Conservation (phyloP, 2,329 filamentous ascomycete species). For the Neopestalotiopsis sp. region DNA sequence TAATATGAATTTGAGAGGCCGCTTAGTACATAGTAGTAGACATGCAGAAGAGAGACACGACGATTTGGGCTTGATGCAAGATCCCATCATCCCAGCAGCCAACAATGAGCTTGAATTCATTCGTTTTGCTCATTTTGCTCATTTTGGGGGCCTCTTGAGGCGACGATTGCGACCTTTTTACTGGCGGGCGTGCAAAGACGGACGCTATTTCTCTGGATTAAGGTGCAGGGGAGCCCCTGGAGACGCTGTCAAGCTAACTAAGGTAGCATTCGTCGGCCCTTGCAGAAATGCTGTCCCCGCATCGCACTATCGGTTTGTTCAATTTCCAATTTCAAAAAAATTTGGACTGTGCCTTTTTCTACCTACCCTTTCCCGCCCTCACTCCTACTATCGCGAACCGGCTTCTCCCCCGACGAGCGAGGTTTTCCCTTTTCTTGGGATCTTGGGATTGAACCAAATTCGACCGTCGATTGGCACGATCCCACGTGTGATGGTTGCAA, state of each 20-base stretch:
- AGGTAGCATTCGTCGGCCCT: not conserved
- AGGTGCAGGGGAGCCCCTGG: not conserved
- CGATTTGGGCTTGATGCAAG: not conserved
- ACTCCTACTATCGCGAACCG: not conserved
- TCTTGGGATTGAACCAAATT: not conserved
- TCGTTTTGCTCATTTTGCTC: too few relatives aligned
- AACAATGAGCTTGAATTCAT: too few relatives aligned
- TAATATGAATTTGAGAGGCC: not conserved
- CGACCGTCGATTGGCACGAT: not conserved
- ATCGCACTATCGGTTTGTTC: slow-evolving; percentile 4
- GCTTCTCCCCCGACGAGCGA: not conserved
- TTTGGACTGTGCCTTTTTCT: not conserved
- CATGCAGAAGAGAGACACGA: not conserved
- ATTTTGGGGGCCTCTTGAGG: too few relatives aligned
- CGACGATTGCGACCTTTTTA: too few relatives aligned
- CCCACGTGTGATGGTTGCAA: not conserved
- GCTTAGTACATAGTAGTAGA: not conserved
- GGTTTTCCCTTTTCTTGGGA: not conserved
- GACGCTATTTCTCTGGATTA: not conserved
- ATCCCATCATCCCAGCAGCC: not conserved
- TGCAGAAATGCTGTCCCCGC: not conserved
- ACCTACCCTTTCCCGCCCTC: not conserved
- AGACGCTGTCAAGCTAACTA: not conserved
- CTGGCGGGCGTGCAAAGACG: not conserved
- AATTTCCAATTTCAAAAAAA: slow-evolving; percentile 2